Conservation (phyloP, 1,284 basidiomycete species). For the Acaromyces ingoldii region DNA sequence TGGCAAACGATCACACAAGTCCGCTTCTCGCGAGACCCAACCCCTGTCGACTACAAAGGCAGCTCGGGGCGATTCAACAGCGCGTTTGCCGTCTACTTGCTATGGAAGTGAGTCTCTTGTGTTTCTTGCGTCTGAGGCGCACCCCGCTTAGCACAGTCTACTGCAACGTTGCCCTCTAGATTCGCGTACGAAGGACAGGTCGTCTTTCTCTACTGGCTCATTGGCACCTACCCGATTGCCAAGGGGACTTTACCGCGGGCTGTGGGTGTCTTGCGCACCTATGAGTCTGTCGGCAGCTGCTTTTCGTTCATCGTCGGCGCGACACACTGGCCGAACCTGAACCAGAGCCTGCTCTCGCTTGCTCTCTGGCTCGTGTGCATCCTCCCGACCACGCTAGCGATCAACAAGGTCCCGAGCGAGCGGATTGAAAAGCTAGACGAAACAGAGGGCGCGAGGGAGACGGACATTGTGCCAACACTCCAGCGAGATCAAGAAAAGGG, state of each 20-base stretch:
- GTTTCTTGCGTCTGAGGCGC: no score
- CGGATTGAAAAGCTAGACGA: no score
- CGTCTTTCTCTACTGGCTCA: conserved; percentile 4
- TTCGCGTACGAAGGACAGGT: background rate
- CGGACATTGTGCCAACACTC: no score
- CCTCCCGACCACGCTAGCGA: conserved; percentile 2
- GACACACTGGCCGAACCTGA: conserved; percentile 5
- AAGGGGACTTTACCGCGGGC: conserved; percentile 1
- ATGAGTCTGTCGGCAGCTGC: conserved; percentile 3
- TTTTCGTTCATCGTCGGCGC: conserved; percentile 5
- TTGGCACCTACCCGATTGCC: conserved; percentile 1
- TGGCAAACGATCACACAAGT: conserved; percentile 7
- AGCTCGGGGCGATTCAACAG: conserved; percentile 3
- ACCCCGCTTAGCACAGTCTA: no score
- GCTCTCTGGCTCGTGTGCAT: conserved; percentile 6
- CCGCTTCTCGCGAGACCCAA: conserved; percentile 1
- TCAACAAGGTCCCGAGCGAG: background rate
- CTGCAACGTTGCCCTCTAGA: no score
- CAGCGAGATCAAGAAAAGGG: no score
- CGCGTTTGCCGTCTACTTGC: conserved; percentile 5
- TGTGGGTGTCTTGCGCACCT: conserved; percentile 5
- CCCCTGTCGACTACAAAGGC: background rate
- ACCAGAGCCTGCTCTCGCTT: conserved; percentile 3
- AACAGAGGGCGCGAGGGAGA: no score
- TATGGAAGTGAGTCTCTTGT: background rate